Conservation (phyloP, 2,329 filamentous ascomycete species). For the Alternaria gansuensis region DNA sequence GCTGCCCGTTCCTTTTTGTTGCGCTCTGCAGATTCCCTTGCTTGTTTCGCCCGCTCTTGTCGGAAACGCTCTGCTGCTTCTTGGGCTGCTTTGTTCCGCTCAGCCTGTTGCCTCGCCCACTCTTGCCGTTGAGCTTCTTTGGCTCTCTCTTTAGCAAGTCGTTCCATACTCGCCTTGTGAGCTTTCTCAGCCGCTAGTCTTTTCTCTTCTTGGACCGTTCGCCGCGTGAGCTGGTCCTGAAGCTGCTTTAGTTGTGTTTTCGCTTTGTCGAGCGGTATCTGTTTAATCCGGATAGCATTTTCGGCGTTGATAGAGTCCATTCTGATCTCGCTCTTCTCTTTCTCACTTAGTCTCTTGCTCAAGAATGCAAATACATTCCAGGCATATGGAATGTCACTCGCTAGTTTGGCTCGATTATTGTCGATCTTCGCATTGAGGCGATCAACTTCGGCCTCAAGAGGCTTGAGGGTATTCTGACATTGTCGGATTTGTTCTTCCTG, state of each 20-base stretch:
- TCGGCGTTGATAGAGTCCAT: not conserved
- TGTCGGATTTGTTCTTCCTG: conserved; percentile 10
- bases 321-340: conserved; percentile 12
- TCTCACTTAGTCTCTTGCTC: conserved; percentile 2
- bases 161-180: conserved; percentile 1
- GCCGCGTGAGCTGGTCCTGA: not conserved
- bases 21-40: not conserved
- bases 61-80: not conserved
- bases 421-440: not conserved
- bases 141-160: not conserved
- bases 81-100: conserved; percentile 1
- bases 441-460: not conserved
- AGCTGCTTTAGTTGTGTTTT: not conserved
- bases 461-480: not conserved
- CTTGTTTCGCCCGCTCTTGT: not conserved
- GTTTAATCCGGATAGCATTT: not conserved
- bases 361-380: conserved; percentile 11
- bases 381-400: conserved; percentile 6
- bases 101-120: conserved; percentile 4
- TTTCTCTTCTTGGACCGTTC: not conserved
- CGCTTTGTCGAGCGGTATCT: not conserved
- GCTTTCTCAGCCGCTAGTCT: conserved; percentile 3
- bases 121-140: conserved; percentile 5
- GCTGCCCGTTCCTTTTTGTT: not conserved
- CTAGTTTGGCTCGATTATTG: not conserved